phyloP scores from a whole-genome alignment of 768 basidiomycete species.

The Boletus speciosus region DNA sequence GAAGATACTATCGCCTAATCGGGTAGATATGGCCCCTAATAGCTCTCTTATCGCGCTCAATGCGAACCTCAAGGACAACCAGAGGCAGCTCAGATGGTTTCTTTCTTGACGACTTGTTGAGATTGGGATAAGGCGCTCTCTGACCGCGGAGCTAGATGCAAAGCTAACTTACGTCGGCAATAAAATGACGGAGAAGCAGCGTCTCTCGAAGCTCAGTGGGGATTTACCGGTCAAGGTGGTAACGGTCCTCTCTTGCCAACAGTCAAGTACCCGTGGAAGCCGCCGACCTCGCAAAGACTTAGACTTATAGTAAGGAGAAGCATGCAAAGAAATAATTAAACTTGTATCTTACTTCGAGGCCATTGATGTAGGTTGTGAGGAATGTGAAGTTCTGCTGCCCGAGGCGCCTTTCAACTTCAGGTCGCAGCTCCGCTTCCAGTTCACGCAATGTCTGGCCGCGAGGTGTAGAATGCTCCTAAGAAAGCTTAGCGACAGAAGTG shows the following conservation, averaged over 20 bases:
- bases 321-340: too few species aligned
- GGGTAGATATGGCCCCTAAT: too few species aligned
- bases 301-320: neutral
- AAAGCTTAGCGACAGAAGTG: neutral
- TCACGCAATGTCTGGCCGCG: slow-evolving; percentile 4
- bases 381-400: slow-evolving; percentile 20
- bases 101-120: slow-evolving; percentile 22
- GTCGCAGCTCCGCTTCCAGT: slow-evolving; percentile 10
- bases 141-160: slow-evolving; percentile 12
- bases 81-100: slow-evolving; percentile 14
- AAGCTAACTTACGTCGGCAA: slow-evolving; percentile 8
- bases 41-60: slow-evolving; percentile 13
- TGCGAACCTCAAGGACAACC: slow-evolving; percentile 5
- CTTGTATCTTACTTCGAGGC: too few species aligned
- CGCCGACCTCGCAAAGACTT: slow-evolving; percentile 17
- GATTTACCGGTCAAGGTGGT: slow-evolving; percentile 7
- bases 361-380: slow-evolving; percentile 17
- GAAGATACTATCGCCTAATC: too few species aligned
- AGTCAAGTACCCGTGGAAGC: slow-evolving; percentile 1
- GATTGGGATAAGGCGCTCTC: slow-evolving; percentile 15
- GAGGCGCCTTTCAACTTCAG: slow-evolving; percentile 17
- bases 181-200: slow-evolving; percentile 7
- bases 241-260: slow-evolving; percentile 5
- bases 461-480: neutral
- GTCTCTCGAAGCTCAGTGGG: neutral